Evolutionary conservation across 495 filamentous ascomycete species (phyloP).

Genomic region (Penicillium lagena): DNA sequence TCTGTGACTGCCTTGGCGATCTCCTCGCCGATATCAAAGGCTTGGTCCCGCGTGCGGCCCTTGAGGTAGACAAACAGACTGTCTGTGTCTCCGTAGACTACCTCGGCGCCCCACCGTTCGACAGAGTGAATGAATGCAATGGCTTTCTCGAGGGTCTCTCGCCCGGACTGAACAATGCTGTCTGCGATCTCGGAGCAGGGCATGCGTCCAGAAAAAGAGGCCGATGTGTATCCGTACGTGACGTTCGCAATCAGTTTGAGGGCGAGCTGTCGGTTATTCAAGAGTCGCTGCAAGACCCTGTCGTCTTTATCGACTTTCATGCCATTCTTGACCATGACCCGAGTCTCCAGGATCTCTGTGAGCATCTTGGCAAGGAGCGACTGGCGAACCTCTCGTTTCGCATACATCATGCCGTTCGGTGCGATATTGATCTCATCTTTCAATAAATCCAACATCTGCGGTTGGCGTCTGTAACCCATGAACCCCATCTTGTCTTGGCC

Average conservation of each 20-base stretch:
- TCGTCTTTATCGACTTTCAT: constrained; percentile 96
- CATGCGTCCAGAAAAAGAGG: constrained; percentile 93
- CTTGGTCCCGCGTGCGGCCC: constrained; percentile 78
- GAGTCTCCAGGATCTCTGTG: constrained; percentile 89
- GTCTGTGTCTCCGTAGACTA: constrained; percentile 97
- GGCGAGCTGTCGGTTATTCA: constrained; percentile 91
- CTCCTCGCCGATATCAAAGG: constrained; percentile 87
- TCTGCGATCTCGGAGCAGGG: constrained; percentile 97
- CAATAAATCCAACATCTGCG: constrained; percentile 68
- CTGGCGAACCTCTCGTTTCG: constrained; percentile 76
- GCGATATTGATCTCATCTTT: constrained; percentile 87
- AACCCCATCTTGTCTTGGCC: constrained; percentile 95
- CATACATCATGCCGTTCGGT: constrained; percentile 95
- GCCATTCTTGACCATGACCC: constrained; percentile 95
- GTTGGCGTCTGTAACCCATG: constrained; percentile 69
- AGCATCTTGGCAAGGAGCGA: constrained; percentile 95
- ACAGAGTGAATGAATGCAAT: constrained; percentile 89
- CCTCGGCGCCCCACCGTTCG: constrained; percentile 83
- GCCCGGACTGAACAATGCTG: constrained; percentile 92
- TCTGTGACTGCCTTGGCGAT: constrained; percentile 86
- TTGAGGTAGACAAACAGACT: constrained; percentile 90
- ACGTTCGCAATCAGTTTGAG: constrained; percentile 98
- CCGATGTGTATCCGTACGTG: constrained; percentile 96
- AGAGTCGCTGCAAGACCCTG: constrained; percentile 72
- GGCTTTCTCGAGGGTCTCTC: constrained; percentile 90